These are phyloP conservation scores for Tulasnella sp. DNA, from an alignment of 768 basidiomycete species.

Conservation along the genomic window DNA sequence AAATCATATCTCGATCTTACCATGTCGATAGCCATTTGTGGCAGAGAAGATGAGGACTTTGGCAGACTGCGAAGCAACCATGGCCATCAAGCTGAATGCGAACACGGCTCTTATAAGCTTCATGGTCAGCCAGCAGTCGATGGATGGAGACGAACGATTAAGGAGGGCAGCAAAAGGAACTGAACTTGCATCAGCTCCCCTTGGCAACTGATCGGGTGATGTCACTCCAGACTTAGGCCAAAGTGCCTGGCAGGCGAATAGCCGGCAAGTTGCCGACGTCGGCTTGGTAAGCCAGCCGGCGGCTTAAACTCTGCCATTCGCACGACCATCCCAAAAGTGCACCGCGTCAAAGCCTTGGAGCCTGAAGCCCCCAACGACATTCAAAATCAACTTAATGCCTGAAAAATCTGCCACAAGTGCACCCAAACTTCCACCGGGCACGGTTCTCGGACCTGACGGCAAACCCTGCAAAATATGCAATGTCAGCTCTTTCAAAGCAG, in stretches of 20 bases:
- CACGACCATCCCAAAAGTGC: neutral
- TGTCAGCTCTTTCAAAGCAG: conserved; percentile 23
- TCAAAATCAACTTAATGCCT: neutral
- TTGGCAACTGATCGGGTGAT: neutral
- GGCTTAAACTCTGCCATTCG: neutral
- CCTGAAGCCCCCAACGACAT: neutral
- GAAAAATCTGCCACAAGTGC: neutral
- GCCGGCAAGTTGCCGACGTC: neutral
- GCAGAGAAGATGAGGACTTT: conserved; percentile 48
- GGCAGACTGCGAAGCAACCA: neutral
- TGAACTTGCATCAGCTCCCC: neutral
- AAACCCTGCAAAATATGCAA: conserved; percentile 92
- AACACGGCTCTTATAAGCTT: neutral
- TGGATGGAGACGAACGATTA: neutral
- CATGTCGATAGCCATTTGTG: conserved; percentile 54
- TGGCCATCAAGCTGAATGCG: neutral
- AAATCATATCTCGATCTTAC: neutral
- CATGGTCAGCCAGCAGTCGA: neutral
- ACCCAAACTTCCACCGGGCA: conserved; percentile 50
- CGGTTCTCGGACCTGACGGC: conserved; percentile 85
- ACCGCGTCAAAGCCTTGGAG: neutral
- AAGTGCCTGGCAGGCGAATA: neutral
- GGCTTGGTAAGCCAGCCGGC: conserved; percentile 1
- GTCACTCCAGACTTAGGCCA: neutral
- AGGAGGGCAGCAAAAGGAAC: neutral